These are phyloP conservation scores for Phanerochaete carnosa DNA, from an alignment of 768 basidiomycete genomes.

Conservation along the genomic window DNA sequence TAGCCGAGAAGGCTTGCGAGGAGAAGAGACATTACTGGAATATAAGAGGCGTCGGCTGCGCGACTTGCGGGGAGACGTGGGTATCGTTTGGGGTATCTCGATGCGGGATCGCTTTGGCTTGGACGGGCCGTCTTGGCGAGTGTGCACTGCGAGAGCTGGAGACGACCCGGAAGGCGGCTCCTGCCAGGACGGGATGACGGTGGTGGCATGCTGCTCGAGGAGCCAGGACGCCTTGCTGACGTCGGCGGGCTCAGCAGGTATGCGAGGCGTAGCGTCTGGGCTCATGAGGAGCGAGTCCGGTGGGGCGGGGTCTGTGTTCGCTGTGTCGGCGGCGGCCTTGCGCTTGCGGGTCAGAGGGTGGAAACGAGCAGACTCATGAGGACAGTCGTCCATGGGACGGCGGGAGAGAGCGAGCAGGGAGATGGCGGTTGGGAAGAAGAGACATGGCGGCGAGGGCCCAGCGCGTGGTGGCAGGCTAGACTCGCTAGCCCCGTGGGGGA, in stretches of 20 bases:
- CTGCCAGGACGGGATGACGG: constrained; percentile 11
- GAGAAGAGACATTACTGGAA: constrained; percentile 13
- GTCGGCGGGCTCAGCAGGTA: constrained; percentile 32
- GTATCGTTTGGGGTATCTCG: constrained; percentile 22
- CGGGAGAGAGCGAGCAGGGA: constrained; percentile 28
- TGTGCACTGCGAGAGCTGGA: constrained; percentile 26
- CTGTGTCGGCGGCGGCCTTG: constrained; percentile 50
- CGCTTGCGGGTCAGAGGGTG: constrained; percentile 59
- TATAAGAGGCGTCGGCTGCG: constrained; percentile 16
- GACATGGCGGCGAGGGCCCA: constrained; percentile 25
- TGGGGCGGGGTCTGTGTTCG: constrained; percentile 1
- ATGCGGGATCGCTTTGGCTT: constrained; percentile 26
- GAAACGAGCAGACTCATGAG: constrained; percentile 43
- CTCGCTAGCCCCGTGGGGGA: too few species aligned
- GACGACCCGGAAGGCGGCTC: constrained; percentile 15
- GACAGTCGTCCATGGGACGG: constrained; percentile 63
- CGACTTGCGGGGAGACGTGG: constrained; percentile 13
- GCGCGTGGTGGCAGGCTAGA: constrained; percentile 28
- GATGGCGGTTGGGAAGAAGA: constrained; percentile 20
- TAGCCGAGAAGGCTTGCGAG: constrained; percentile 28
- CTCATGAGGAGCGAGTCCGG: constrained; percentile 36
- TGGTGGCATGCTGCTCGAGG: constrained; percentile 17
- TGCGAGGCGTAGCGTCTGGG: constrained; percentile 26
- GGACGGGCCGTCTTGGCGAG: constrained; percentile 21
- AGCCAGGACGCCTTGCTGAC: constrained; percentile 29